Conservation (phyloP, 306 rosid genomes). For the Clitoria ternatea region DNA sequence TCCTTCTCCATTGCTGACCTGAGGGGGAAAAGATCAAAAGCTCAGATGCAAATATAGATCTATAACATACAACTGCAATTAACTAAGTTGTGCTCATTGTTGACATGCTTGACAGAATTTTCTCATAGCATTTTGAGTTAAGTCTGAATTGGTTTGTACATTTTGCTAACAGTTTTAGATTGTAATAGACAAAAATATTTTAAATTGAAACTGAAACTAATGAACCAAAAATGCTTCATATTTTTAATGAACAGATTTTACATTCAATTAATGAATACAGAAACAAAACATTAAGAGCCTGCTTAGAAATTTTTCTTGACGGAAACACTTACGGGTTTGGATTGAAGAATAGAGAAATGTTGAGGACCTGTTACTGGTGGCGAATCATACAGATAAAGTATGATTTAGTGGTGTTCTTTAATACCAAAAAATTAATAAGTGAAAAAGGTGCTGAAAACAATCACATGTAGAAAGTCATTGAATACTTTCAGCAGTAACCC, state of each 20-base stretch:
- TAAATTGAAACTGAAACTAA: not conserved
- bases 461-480: not conserved
- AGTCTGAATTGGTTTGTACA: constrained; percentile 5
- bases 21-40: constrained; percentile 17
- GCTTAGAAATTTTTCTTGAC: not conserved
- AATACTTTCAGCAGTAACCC: not conserved
- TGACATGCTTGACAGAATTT: not conserved
- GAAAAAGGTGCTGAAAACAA: not conserved
- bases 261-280: not conserved
- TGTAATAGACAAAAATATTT: not conserved
- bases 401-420: not conserved
- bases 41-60: not conserved
- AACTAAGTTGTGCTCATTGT: not conserved
- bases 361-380: not conserved
- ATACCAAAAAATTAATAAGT: not conserved
- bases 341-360: not conserved
- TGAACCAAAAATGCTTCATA: not conserved
- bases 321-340: not conserved
- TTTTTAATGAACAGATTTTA: not conserved
- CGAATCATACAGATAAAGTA: not conserved
- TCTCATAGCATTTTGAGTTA: not conserved
- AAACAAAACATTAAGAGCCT: not conserved
- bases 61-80: constrained; percentile 10
- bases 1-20: constrained; percentile 59
- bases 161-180: not conserved